Evolutionary conservation across 2,329 filamentous ascomycete genomes (phyloP).

Genomic region (Ophiostoma perfectum): DNA sequence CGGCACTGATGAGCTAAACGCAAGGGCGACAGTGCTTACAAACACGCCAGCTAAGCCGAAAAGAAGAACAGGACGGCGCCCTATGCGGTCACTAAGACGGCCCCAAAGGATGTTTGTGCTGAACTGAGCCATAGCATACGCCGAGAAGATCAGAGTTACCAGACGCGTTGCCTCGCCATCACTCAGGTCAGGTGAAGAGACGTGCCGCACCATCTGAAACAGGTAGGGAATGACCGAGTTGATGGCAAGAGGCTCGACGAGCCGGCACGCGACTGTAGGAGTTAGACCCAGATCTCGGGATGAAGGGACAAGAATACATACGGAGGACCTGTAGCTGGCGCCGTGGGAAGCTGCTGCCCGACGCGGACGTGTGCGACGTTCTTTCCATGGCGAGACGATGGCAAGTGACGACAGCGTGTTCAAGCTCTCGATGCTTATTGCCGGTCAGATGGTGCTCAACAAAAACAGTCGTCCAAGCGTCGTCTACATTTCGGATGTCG

Average conservation of each 20-base stretch:
- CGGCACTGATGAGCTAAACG: not conserved
- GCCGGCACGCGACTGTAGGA: not conserved
- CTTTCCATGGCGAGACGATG: not conserved
- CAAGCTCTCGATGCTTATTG: not conserved
- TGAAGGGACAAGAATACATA: not conserved
- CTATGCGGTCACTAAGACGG: not conserved
- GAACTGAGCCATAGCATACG: not conserved
- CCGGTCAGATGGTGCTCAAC: too few species aligned
- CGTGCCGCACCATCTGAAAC: not conserved
- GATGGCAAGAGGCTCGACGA: not conserved
- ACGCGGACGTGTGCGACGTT: not conserved
- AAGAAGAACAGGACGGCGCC: not conserved
- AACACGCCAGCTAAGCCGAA: not conserved
- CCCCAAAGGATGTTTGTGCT: not conserved
- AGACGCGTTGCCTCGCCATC: not conserved
- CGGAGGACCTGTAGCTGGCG: not conserved
- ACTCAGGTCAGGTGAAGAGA: not conserved
- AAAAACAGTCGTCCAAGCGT: too few species aligned
- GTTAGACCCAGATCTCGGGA: not conserved
- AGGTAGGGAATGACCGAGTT: not conserved
- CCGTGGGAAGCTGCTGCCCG: not conserved
- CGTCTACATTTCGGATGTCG: too few species aligned
- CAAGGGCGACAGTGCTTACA: not conserved
- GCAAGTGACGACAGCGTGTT: not conserved
- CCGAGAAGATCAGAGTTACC: not conserved